These are phyloP conservation scores for Bacidia rubella DNA, from an alignment of 495 filamentous ascomycete species.

Conservation along the genomic window DNA sequence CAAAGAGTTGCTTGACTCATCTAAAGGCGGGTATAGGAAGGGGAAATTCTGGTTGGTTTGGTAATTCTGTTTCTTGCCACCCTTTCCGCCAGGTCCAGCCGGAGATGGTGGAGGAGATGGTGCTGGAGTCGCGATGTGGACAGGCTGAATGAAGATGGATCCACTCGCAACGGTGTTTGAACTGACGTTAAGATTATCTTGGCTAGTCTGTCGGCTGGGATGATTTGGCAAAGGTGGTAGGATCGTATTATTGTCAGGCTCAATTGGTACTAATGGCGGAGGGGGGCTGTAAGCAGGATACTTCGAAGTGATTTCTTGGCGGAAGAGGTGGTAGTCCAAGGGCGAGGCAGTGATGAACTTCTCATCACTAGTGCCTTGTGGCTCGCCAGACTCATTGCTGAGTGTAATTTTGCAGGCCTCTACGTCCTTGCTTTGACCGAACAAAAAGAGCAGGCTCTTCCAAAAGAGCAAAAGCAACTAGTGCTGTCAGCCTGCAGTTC, in stretches of 20 bases:
- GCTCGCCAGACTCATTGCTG: slow-evolving; percentile 24
- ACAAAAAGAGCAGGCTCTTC: slow-evolving; percentile 77
- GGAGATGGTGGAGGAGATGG: slow-evolving; percentile 96
- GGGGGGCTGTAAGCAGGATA: slow-evolving; percentile 94
- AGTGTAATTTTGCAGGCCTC: slow-evolving; percentile 52
- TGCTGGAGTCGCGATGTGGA: slow-evolving; percentile 93
- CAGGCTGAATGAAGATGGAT: slow-evolving; percentile 87
- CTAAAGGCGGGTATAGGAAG: slow-evolving; percentile 87
- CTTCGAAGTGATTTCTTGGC: slow-evolving; percentile 97
- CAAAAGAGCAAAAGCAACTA: slow-evolving; percentile 68
- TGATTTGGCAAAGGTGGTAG: slow-evolving; percentile 73
- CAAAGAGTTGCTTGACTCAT: slow-evolving; percentile 65
- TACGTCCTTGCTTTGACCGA: slow-evolving; percentile 64
- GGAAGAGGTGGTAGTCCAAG: slow-evolving; percentile 88
- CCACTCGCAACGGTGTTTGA: slow-evolving; percentile 36
- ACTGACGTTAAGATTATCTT: slow-evolving; percentile 27
- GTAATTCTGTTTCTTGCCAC: slow-evolving; percentile 96
- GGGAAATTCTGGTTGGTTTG: slow-evolving; percentile 98
- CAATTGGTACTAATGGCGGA: slow-evolving; percentile 66
- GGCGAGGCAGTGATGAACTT: slow-evolving; percentile 77
- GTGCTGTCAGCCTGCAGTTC: slow-evolving; percentile 15
- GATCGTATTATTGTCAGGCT: slow-evolving; percentile 80
- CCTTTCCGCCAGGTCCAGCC: slow-evolving; percentile 74
- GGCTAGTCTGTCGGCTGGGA: slow-evolving; percentile 35
- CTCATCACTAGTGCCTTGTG: slow-evolving; percentile 26